These are phyloP conservation scores for Solanum hybrid DNA, from an alignment of 305 asterid species.

Conservation along the genomic window DNA sequence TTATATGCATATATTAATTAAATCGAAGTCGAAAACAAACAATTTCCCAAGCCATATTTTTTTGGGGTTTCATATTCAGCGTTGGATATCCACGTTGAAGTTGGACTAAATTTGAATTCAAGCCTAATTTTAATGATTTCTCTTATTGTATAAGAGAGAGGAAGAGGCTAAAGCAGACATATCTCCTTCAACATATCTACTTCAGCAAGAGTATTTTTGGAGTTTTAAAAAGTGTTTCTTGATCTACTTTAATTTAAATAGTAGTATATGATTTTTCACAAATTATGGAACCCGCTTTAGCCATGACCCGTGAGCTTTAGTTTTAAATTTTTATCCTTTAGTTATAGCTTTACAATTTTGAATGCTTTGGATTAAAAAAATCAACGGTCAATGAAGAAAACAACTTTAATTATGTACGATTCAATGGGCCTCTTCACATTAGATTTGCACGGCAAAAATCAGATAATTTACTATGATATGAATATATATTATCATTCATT, in stretches of 20 bases:
- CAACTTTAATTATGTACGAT: rapidly evolving
- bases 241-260: neutral
- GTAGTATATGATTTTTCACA: neutral
- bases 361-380: too few species aligned
- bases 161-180: rapidly evolving
- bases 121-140: too few species aligned
- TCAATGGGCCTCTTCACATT: neutral
- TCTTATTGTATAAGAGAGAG: neutral
- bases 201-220: neutral
- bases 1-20: too few species aligned
- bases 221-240: too few species aligned
- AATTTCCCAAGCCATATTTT: neutral
- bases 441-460: neutral
- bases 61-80: neutral
- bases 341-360: too few species aligned
- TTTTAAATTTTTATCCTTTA: too few species aligned
- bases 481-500: neutral
- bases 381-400: neutral
- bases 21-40: too few species aligned
- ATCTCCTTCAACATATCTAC: neutral
- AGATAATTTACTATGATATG: neutral
- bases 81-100: neutral
- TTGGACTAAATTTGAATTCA: neutral
- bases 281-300: neutral
- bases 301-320: too few species aligned